Evolutionary conservation across 148 eudicot species (phyloP).

Genomic region (Oxyria digyna): DNA sequence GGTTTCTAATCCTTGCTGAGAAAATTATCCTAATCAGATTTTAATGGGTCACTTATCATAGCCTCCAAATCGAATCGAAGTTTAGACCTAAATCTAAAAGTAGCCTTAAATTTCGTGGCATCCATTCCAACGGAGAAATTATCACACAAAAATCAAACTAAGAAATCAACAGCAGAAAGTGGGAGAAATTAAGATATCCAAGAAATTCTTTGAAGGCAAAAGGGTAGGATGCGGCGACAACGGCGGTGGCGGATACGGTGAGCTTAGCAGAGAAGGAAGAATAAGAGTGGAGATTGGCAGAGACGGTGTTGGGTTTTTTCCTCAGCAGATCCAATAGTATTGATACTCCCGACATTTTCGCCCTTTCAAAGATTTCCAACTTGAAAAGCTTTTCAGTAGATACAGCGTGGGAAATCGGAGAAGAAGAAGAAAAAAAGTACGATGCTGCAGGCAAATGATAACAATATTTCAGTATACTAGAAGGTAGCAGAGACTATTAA

Average conservation of each 20-base stretch:
- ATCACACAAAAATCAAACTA: neutral
- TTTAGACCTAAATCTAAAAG: neutral
- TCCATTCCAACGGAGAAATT: neutral
- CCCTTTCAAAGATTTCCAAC: slow-evolving; percentile 13
- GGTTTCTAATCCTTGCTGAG: too few relatives aligned
- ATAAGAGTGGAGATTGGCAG: slow-evolving; percentile 33
- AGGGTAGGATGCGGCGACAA: slow-evolving; percentile 45
- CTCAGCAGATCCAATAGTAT: slow-evolving; percentile 49
- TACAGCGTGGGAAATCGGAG: too few relatives aligned
- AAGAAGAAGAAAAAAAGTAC: too few relatives aligned
- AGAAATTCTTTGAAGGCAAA: slow-evolving; percentile 47
- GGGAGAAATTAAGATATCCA: slow-evolving; percentile 12
- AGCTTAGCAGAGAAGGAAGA: slow-evolving; percentile 42
- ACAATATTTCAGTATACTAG: too few relatives aligned
- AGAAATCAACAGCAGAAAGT: neutral
- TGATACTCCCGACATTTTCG: slow-evolving; percentile 52
- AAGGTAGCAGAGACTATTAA: too few relatives aligned
- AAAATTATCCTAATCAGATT: too few relatives aligned
- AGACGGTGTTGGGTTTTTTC: slow-evolving; percentile 35
- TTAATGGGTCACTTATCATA: neutral
- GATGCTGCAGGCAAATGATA: too few relatives aligned
- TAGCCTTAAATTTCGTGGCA: neutral
- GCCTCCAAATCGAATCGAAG: neutral
- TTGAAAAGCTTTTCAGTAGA: too few relatives aligned
- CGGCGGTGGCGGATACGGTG: slow-evolving; percentile 34